A percentile compares a stretch with the other conserved stretches of the same genome.
These are phyloP conservation scores for Ganoderma lucidum DNA, from an alignment of 1,284 basidiomycete genomes.

Conservation along the genomic window DNA sequence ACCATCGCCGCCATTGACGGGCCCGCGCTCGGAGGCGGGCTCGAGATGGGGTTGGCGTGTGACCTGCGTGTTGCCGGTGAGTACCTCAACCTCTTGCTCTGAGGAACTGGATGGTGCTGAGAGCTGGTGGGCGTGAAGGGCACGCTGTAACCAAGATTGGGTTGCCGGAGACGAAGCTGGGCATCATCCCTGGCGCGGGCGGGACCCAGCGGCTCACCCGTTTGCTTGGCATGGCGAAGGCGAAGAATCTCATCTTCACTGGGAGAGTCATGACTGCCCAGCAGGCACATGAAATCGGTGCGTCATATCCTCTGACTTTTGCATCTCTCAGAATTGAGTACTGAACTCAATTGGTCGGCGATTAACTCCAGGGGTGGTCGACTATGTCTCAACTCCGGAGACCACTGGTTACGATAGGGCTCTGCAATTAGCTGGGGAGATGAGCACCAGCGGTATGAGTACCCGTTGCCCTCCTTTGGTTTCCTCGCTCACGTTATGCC, in stretches of 20 bases:
- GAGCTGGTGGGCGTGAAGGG: slow-evolving; percentile 45
- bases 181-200: slow-evolving; percentile 96
- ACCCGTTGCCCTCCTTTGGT: background rate
- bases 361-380: slow-evolving; percentile 68
- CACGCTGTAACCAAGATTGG: slow-evolving; percentile 78
- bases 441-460: slow-evolving; percentile 72
- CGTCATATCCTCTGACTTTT: slow-evolving; percentile 28
- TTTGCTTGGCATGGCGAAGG: slow-evolving; percentile 81
- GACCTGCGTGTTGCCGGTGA: slow-evolving; percentile 88
- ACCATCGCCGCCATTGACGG: slow-evolving; percentile 95
- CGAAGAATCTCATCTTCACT: slow-evolving; percentile 91
- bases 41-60: slow-evolving; percentile 88
- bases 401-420: slow-evolving; percentile 73
- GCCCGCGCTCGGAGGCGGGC: slow-evolving; percentile 90
- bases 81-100: slow-evolving; percentile 15
- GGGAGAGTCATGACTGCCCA: slow-evolving; percentile 68
- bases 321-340: background rate
- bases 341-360: background rate
- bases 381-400: slow-evolving; percentile 74
- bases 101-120: background rate
- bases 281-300: slow-evolving; percentile 84
- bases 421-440: slow-evolving; percentile 68
- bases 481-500: slow-evolving; percentile 9
- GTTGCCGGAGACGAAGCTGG: slow-evolving; percentile 84
- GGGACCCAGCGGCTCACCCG: slow-evolving; percentile 90